Evolutionary conservation across 2,329 filamentous ascomycete genomes (phyloP).

Genomic region (Penicillium concentricum): DNA sequence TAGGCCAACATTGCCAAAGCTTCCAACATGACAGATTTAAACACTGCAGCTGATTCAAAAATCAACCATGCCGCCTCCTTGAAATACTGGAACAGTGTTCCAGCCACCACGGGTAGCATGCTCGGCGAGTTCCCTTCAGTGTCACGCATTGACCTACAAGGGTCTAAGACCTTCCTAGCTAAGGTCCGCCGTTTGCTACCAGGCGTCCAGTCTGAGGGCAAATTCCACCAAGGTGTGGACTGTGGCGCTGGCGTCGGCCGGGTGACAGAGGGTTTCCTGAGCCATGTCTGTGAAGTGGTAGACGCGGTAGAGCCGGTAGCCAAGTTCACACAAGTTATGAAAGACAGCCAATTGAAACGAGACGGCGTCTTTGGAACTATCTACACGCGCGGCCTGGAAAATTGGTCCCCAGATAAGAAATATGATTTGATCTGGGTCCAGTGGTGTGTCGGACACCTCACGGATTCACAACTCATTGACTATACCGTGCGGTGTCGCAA

Average conservation of each 20-base stretch:
- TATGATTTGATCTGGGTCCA: slow-evolving; percentile 89
- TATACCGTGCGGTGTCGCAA: slow-evolving; percentile 64
- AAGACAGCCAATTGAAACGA: slow-evolving; percentile 34
- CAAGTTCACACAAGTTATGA: slow-evolving; percentile 71
- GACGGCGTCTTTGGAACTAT: slow-evolving; percentile 60
- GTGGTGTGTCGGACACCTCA: slow-evolving; percentile 85
- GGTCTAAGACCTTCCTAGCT: slow-evolving; percentile 66
- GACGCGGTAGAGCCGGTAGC: slow-evolving; percentile 83
- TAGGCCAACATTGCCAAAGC: neutral
- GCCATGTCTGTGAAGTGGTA: slow-evolving; percentile 66
- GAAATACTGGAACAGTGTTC: slow-evolving; percentile 42
- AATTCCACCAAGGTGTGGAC: slow-evolving; percentile 49
- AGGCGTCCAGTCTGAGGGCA: slow-evolving; percentile 9
- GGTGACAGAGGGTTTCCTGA: slow-evolving; percentile 74
- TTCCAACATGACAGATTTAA: slow-evolving; percentile 5
- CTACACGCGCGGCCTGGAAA: slow-evolving; percentile 71
- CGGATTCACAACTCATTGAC: slow-evolving; percentile 66
- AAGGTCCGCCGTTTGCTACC: slow-evolving; percentile 55
- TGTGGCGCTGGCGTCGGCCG: slow-evolving; percentile 75
- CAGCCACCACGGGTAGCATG: slow-evolving; percentile 45
- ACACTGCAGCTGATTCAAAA: slow-evolving; percentile 10
- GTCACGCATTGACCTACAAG: slow-evolving; percentile 69
- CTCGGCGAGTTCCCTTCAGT: slow-evolving; percentile 67
- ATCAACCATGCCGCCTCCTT: slow-evolving; percentile 40
- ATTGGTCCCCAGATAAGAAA: slow-evolving; percentile 57